A percentile compares a stretch with the other conserved stretches of the same genome.
These are phyloP conservation scores for Fusarium succisae DNA, from an alignment of 2,329 filamentous ascomycete genomes.

Conservation along the genomic window DNA sequence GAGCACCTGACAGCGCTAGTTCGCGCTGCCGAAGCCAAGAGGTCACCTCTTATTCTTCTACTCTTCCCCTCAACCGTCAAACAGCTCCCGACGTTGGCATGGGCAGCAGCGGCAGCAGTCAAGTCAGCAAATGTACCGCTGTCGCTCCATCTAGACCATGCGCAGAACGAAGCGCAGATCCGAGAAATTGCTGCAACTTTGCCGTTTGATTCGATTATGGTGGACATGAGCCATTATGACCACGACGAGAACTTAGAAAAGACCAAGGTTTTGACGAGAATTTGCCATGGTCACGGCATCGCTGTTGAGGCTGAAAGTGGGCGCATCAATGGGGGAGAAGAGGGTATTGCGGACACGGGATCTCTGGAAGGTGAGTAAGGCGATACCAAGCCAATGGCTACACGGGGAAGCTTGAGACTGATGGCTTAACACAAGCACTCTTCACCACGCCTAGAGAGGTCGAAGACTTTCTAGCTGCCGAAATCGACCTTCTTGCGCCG, in stretches of 20 bases:
- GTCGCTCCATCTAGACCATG: constrained; percentile 47
- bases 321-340: constrained; percentile 62
- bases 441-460: constrained; percentile 76
- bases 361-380: constrained; percentile 52
- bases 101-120: constrained; percentile 52
- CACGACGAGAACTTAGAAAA: not conserved
- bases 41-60: constrained; percentile 14
- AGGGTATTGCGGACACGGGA: constrained; percentile 71
- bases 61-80: constrained; percentile 16
- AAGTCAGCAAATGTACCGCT: constrained; percentile 52
- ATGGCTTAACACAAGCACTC: constrained; percentile 1
- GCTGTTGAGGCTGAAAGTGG: constrained; percentile 31
- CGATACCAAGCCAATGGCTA: not conserved
- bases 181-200: not conserved
- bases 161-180: constrained; percentile 6
- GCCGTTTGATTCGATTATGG: constrained; percentile 17
- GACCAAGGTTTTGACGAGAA: not conserved
- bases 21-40: constrained; percentile 17
- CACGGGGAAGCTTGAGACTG: not conserved
- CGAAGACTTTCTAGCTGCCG: constrained; percentile 74
- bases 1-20: constrained; percentile 24
- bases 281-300: constrained; percentile 1
- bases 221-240: constrained; percentile 10
- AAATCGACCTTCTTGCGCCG: constrained; percentile 78
- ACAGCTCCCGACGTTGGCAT: constrained; percentile 8